Evolutionary conservation across 2,329 filamentous ascomycete genomes (phyloP), one percentile per base, ranked within the genome.

Genomic region (Penicillium rolfsii): DNA sequence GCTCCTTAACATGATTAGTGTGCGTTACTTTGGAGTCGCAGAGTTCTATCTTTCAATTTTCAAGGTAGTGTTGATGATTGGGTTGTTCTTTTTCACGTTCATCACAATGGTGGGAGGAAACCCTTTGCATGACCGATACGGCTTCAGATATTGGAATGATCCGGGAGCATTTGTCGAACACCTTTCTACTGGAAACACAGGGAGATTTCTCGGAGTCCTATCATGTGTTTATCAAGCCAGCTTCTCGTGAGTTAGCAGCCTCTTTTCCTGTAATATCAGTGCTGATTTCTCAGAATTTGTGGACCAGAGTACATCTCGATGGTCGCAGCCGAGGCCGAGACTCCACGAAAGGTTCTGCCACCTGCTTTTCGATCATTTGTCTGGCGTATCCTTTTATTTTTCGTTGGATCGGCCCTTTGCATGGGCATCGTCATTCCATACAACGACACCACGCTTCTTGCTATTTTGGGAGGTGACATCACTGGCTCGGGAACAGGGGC

Each of bases 91-190:
- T 26, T 74, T 70, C 52, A 93, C 91, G 2, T 91, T 95, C 68
- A 81, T 95, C 62, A 87, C 88, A 60, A 93, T 93, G 87, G 80
- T 94, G 0, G 91, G 91, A 7, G 91, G 89, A 1, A 93, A 93
- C 68, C 91, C 91, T 0, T 73, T 85, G 0, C 80, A 85, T 54
- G 88, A 91, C 67, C 79, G 82, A 0, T 90, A 90, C 63, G 90
- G 90, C 0, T 93, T 93, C 71, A 83, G 87, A 16, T 85, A 87
- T 69, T 89, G 87, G 79, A 75, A 69, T 4, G 63, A 79, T 22
- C 89, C 89, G 0, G 73, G 89, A 0, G 81, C 89, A 0, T 91
- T 93, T 70, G 83, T 84, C 4, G 82, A 87, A 62, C 82, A 89
- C 45, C 86, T 89, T 66, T 83, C 81, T 9, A 79, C 80, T 0